Evolutionary conservation across 257 asterid genomes (phyloP), one percentile per base, ranked within the genome.

Genomic region (Penstemon barbatus): DNA sequence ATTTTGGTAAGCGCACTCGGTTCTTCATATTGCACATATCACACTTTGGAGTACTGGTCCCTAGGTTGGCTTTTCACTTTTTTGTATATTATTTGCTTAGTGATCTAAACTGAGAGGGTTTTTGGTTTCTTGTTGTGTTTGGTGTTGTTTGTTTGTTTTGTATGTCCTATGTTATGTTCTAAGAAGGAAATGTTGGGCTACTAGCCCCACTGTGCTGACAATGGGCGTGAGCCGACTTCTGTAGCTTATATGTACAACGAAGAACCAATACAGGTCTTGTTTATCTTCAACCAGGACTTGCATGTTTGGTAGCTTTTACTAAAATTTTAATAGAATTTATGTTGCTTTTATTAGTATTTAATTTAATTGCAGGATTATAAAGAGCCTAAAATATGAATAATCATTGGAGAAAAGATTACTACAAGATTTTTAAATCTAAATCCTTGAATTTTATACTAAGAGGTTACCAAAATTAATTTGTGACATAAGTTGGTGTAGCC

Each of bases 121-220:
- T 87, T 85, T 92, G 92, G 96, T 87, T 90, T 88, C 80, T 89
- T 86, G 78, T 91, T 91, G 96, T 94, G 91, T 87, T 88, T 90
- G 92, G 89, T 90, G 96, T 93, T 87, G 84, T 25, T 85, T 86
- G 33, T 25, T 83, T 91, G 97, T 93, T 89, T 94, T 90, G 96
- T 94, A 88, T 94, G 95, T 87, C 89, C 86, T 87, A 66, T 84
- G 89, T 85, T 87, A 78, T 85, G 89, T 84, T 75, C 89, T 90
- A 86, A 90, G 96, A 90, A 86, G 99, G 99, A 95, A 94, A 87
- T 91, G 79, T 86, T 90, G 96, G 99, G 97, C 95, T 85, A 84
- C 96, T 94, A 82, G 95, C 91, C 98, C 95, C 95, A 85, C 96
- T 91, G 91, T 89, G 96, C 95, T 88, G 99, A 82, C 97, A 89